Percentiles rank a stretch among this genome's conserved stretches.
Evolutionary conservation across 2,329 filamentous ascomycete species (phyloP).

Genomic region (Cercospora berteroae): DNA sequence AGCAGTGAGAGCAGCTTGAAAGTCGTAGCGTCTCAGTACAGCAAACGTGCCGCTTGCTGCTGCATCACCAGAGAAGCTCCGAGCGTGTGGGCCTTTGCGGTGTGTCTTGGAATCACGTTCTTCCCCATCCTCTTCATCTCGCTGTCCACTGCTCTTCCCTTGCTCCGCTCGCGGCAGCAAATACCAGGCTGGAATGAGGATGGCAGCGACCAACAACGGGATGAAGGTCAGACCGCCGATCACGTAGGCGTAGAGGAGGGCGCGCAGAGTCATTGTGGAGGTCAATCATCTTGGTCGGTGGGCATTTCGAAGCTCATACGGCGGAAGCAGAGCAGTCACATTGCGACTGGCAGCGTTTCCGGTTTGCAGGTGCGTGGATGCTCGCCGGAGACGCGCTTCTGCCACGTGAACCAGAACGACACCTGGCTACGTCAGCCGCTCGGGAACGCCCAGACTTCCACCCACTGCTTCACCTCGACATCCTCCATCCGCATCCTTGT

Average conservation of each 20-base stretch:
- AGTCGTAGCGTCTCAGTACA: slow-evolving; percentile 35
- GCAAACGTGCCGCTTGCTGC: slow-evolving; percentile 36
- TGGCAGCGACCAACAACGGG: slow-evolving; percentile 63
- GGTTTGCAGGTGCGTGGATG: background rate
- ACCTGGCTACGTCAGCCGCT: slow-evolving; percentile 2
- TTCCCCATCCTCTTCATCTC: slow-evolving; percentile 10
- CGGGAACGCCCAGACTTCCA: background rate
- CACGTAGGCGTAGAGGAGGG: slow-evolving; percentile 73
- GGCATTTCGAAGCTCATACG: background rate
- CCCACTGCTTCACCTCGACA: background rate
- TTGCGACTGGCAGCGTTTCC: background rate
- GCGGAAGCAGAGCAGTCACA: background rate
- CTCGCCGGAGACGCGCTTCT: slow-evolving; percentile 3
- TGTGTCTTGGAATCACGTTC: slow-evolving; percentile 5
- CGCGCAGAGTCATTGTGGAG: slow-evolving; percentile 41
- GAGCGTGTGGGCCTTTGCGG: slow-evolving; percentile 7
- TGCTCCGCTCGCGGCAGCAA: slow-evolving; percentile 47
- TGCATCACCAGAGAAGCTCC: slow-evolving; percentile 21
- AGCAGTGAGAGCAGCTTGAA: slow-evolving; percentile 32
- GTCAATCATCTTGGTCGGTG: background rate
- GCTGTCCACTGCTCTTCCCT: background rate
- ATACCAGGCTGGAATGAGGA: slow-evolving; percentile 67
- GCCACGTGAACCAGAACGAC: slow-evolving; percentile 7
- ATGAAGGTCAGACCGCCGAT: slow-evolving; percentile 86
- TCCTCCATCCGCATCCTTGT: background rate